A percentile compares a stretch with the other conserved stretches of the same genome.
Evolutionary conservation across 441 rosid genomes (phyloP).

Genomic region (Arabidopsis hybrid): DNA sequence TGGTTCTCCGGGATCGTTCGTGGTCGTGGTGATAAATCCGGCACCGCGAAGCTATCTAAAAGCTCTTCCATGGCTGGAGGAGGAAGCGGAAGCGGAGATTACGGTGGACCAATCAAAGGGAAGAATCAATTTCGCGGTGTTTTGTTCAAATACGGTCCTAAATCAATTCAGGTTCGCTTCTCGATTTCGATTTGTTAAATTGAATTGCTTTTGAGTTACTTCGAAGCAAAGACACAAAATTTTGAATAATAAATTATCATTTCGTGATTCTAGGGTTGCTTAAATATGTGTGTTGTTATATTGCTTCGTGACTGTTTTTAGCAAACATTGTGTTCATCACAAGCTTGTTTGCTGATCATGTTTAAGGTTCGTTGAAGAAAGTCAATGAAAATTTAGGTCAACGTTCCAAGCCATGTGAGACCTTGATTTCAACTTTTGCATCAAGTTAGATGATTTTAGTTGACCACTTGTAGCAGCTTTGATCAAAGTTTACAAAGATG

Average conservation of each 20-base stretch:
- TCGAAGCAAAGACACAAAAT: constrained; percentile 6
- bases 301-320: not conserved
- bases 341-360: constrained; percentile 18
- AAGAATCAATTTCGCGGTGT: constrained; percentile 94
- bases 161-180: constrained; percentile 74
- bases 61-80: constrained; percentile 41
- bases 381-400: constrained; percentile 13
- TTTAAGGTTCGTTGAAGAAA: not conserved
- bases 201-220: constrained; percentile 35
- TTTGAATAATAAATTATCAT: too few relatives aligned
- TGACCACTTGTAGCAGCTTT: constrained; percentile 13
- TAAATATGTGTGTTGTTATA: not conserved
- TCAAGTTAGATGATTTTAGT: constrained; percentile 7
- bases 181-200: constrained; percentile 14
- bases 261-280: too few relatives aligned
- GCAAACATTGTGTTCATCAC: not conserved
- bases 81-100: constrained; percentile 44
- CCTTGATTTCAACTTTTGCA: constrained; percentile 8
- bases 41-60: constrained; percentile 51
- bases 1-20: constrained; percentile 93
- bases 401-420: constrained; percentile 12
- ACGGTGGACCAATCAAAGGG: constrained; percentile 70
- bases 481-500: constrained; percentile 19
- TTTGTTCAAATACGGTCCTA: constrained; percentile 91
- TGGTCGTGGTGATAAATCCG: constrained; percentile 65